Base-by-base conservation (phyloP, 192 early-diverging fungal species). In the Coemansia sp. region DNA sequence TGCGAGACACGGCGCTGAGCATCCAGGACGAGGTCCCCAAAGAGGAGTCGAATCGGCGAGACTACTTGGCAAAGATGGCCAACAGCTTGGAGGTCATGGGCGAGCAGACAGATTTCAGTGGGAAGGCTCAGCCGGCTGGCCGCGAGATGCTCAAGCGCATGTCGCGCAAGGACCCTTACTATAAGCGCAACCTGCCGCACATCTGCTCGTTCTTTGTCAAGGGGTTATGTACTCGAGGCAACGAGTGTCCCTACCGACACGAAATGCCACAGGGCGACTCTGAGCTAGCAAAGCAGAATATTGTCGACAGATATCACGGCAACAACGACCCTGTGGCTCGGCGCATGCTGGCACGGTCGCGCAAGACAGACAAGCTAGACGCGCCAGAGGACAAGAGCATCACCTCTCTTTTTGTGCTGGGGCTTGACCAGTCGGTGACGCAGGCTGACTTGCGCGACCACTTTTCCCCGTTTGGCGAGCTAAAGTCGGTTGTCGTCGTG, bases 141-240 rank as follows among this genome's bases (percentile, higher is more conserved):
- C 69, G 81, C 35, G 77, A 71, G 58, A 67, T 69, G 88, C 89
- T 67, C 89, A 89, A 62, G 88, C 89, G 60, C 87, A 98, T 99
- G 68, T 87, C 94, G 11, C 87, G 96, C 65, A 90, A 79, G 31
- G 94, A 93, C 40, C 96, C 96, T 5, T 95, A 95, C 69, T 95
- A 96, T 65, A 90, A 94, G 76, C 89, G 96, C 36, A 97, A 96
- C 73, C 71, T 91, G 38, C 84, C 93, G 6, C 94, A 94, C 57
- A 89, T 98, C 36, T 99, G 98, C 75, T 94, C 97, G 7, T 98
- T 99, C 71, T 99, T 90, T 84, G 92, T 94, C 43, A 94, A 93
- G 58, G 98, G 94, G 54, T 88, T 93, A 59, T 99, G 98, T 74
- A 99, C 89, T 22, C 90, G 98, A 32, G 98, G 96, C 39, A 92